Conservation (phyloP, 2,329 filamentous ascomycete genomes). For the Lachnellula occidentalis region DNA sequence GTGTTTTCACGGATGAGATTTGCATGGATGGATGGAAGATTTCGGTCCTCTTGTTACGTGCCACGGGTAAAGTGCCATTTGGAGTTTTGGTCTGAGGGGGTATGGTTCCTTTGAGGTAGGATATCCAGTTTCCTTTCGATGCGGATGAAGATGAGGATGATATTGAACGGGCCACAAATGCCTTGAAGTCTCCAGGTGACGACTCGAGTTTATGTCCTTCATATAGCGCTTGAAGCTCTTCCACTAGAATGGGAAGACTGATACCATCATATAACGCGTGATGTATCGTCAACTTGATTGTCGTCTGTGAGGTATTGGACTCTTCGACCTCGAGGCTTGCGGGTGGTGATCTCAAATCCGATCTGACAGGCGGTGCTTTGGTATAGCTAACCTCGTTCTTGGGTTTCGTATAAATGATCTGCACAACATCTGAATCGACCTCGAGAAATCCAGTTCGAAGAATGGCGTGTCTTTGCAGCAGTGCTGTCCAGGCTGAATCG, state of each 20-base stretch:
- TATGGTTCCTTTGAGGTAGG: slow-evolving; percentile 30
- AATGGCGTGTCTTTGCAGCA: slow-evolving; percentile 54
- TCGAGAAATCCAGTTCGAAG: slow-evolving; percentile 60
- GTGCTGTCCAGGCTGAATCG: slow-evolving; percentile 52
- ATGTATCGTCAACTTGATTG: slow-evolving; percentile 59
- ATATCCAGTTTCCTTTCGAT: slow-evolving; percentile 38
- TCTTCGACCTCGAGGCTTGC: slow-evolving; percentile 22
- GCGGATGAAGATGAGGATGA: slow-evolving; percentile 33
- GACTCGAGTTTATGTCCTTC: slow-evolving; percentile 11
- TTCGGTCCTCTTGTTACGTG: slow-evolving; percentile 21
- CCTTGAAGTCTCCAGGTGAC: slow-evolving; percentile 13
- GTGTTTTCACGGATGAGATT: slow-evolving; percentile 35
- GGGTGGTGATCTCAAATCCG: slow-evolving; percentile 20
- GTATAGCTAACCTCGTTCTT: slow-evolving; percentile 30
- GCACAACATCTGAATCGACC: slow-evolving; percentile 51
- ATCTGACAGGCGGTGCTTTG: background rate
- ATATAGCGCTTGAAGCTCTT: slow-evolving; percentile 44
- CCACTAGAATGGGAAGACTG: slow-evolving; percentile 62
- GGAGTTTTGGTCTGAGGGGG: slow-evolving; percentile 30
- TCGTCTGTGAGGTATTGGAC: background rate
- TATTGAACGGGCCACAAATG: slow-evolving; percentile 37
- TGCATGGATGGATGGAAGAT: slow-evolving; percentile 46
- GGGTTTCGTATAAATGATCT: slow-evolving; percentile 49
- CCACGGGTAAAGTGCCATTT: background rate
- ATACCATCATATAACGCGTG: slow-evolving; percentile 87